Percentiles rank a stretch among this genome's conserved stretches.
Evolutionary conservation across 169 alveolate genomes (phyloP).

Genomic region (Sarcocystis neurona): DNA sequence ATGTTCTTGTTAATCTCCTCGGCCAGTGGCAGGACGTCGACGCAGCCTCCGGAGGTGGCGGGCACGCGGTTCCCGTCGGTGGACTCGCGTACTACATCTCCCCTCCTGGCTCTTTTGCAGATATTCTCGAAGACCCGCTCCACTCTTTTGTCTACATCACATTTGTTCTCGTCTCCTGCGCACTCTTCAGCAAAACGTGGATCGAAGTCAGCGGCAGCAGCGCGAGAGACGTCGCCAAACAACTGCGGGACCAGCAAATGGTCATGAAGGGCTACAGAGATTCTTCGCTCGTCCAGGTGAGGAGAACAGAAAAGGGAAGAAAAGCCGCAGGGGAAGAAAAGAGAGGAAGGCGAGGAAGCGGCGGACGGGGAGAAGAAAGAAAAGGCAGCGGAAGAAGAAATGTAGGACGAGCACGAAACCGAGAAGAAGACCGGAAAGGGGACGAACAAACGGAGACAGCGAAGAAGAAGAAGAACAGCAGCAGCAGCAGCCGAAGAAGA

Average conservation of each 20-base stretch:
- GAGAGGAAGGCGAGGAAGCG: no score
- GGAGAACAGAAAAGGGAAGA: no score
- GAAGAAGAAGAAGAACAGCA: no score
- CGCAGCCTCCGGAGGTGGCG: no score
- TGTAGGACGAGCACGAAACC: no score
- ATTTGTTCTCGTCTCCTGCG: conserved; percentile 97
- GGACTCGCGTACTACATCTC: conserved; percentile 99
- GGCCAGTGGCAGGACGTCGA: conserved; percentile 97
- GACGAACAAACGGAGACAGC: no score
- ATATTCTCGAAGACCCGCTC: conserved; percentile 94
- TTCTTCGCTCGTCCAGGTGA: conserved; percentile 79
- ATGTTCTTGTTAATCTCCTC: conserved; percentile 89
- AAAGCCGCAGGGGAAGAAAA: no score
- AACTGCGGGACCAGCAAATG: conserved; percentile 97
- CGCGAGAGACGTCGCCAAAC: conserved; percentile 99
- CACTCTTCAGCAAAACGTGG: conserved; percentile 99
- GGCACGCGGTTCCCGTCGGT: conserved; percentile 98
- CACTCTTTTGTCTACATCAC: conserved; percentile 96
- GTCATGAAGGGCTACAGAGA: conserved; percentile 91
- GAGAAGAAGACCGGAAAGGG: no score
- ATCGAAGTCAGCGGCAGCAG: conserved; percentile 99
- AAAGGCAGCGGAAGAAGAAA: no score
- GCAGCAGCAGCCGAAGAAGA: no score
- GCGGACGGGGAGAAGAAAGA: background rate
- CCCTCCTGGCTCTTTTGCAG: conserved; percentile 95